Evolutionary conservation across 2,329 filamentous ascomycete genomes (phyloP), one percentile per base, ranked within the genome.

Genomic region (Scorias spongiosa): DNA sequence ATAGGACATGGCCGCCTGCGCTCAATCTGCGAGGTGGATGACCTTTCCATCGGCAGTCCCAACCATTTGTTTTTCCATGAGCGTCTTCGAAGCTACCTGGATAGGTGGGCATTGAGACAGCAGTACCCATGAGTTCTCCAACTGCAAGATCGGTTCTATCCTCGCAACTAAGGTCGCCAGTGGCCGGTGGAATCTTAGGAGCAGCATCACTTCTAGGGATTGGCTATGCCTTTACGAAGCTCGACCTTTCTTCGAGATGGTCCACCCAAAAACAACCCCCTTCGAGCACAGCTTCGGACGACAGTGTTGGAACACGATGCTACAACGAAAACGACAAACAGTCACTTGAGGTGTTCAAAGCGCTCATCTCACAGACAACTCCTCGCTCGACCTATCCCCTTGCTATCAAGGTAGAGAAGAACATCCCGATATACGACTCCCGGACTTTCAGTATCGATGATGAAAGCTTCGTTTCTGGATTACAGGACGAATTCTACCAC

Each of bases 401-500:
- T 1, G 66, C 72, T 1, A 53, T 53, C 6, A 47, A 57, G 3
- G 60, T 76, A 18, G 43, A 65, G 17, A 58, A 65, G 34, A 76
- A 76, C 49, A 63, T 79, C 2, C 75, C 75, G 1, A 66, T 78
- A 47, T 79, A 79, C 58, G 57, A 71, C 29, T 61, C 74, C 5
- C 51, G 58, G 0, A 47, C 53, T 2, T 63, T 66, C 45, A 56
- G 65, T 3, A 52, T 61, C 2, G 46, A 60, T 0, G 56, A 63
- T 20, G 10, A 51, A 6, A 39, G 49, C 1, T 52, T 57, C n/a
- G 53, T 61, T 26, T 48, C 59, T 12, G 52, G 57, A 3, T 66
- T 79, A 2, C 74, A 78, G 55, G 69, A 78, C 49, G 76, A 80
- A 62, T 75, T 74, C 69, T 70, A 78, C 51, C 65, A 74, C 46